Evolutionary conservation across 352 stramenopile species (phyloP), one percentile per base, ranked within the genome.

Genomic region (Halophytophthora polymorphica): DNA sequence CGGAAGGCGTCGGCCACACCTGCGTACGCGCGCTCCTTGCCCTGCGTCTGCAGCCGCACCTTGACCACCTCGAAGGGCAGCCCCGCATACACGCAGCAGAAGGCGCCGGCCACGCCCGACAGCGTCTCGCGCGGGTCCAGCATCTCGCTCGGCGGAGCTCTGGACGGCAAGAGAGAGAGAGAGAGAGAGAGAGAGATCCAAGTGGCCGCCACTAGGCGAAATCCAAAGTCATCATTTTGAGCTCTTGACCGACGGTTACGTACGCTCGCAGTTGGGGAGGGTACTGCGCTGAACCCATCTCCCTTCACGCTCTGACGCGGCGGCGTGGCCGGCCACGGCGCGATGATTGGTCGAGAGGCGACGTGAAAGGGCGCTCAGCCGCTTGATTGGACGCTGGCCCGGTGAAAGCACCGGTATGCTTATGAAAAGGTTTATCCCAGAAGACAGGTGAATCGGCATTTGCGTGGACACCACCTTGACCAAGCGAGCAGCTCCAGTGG

Each of bases 51-150:
- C 46, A 93, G 66, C 4, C 84, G 77, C 51, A 91, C 79, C 59
- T 96, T 96, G 25, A 94, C 69, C 34, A 92, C 83, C 48, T 96
- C 86, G 45, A 96, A 95, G 15, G 86, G 86, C n/a, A 93, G 79
- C 0, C 85, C 83, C 5, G 78, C 72, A 57, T 93, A 93, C 48
- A 92, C 81, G 53, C 79, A 88, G 60, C 82, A 92, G 59, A 87
- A 88, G 34, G 83, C 80, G 52, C 83, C 85, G 33, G 83, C 69
- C 39, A 88, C 71, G 49, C 84, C 84, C 36, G 80, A 85, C 3
- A 80, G 53, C 8, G 84, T 93, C 69, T 95, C 84, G 45, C 80
- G 75, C 28, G 71, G 58, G 58, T 93, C 80, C 56, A 95, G 57
- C 78, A 89, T 89, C 15, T 37, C 58, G 13, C 14, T 7, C 28